These are phyloP conservation scores for Cicer arietinum DNA, from an alignment of 306 rosid species.

Conservation along the genomic window DNA sequence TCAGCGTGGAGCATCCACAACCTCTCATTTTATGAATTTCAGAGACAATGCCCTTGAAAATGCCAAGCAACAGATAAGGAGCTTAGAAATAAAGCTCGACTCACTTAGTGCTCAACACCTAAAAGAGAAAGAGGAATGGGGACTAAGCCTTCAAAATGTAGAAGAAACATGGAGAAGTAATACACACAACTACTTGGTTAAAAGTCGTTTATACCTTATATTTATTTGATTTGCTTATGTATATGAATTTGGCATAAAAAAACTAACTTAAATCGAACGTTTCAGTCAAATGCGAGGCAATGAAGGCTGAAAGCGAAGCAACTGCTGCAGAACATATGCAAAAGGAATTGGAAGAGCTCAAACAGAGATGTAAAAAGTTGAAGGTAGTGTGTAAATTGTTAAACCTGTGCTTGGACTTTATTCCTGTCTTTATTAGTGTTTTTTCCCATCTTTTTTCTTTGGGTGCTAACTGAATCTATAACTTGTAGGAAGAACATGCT, in stretches of 20 bases:
- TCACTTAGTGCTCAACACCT: slow-evolving; percentile 66
- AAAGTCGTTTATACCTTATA: slow-evolving; percentile 31
- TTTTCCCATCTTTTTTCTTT: slow-evolving; percentile 34
- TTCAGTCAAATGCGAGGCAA: slow-evolving; percentile 84
- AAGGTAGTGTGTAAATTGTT: slow-evolving; percentile 61
- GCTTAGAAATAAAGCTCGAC: slow-evolving; percentile 75
- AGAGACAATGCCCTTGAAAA: slow-evolving; percentile 72
- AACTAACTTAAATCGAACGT: slow-evolving; percentile 38
- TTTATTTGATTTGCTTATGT: slow-evolving; percentile 36
- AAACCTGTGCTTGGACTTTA: slow-evolving; percentile 34
- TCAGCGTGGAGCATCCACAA: slow-evolving; percentile 37
- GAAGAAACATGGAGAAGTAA: slow-evolving; percentile 97
- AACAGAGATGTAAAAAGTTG: slow-evolving; percentile 66
- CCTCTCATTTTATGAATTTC: slow-evolving; percentile 52
- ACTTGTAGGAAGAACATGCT: slow-evolving; percentile 80
- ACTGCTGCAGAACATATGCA: slow-evolving; percentile 61
- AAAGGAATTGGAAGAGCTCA: slow-evolving; percentile 89
- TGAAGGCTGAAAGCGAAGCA: slow-evolving; percentile 84
- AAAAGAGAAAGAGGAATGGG: slow-evolving; percentile 92
- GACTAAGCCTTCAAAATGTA: slow-evolving; percentile 75
- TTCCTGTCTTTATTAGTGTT: background rate
- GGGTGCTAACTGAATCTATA: slow-evolving; percentile 43
- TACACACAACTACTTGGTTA: slow-evolving; percentile 42
- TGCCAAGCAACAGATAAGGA: slow-evolving; percentile 70
- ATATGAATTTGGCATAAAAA: slow-evolving; percentile 37